Conservation (phyloP, 148 eudicot species). For the Rhododendron ovatum region DNA sequence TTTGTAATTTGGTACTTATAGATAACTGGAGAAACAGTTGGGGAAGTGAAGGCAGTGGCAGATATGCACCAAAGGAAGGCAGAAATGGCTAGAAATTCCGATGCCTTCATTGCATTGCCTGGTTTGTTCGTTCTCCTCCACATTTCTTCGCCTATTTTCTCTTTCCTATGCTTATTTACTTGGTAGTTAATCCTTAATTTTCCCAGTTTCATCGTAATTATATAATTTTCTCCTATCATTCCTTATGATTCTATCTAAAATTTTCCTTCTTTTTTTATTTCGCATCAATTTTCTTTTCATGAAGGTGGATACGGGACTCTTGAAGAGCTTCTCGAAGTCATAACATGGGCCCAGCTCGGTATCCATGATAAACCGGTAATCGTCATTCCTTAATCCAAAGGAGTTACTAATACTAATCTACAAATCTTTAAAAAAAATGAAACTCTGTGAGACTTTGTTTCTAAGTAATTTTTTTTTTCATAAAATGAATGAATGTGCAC, state of each 20-base stretch:
- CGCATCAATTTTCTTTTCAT: background rate
- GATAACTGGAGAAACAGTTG: conserved; percentile 36
- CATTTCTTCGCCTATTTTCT: background rate
- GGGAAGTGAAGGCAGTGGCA: conserved; percentile 32
- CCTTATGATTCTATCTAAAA: background rate
- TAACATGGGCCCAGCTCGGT: conserved; percentile 83
- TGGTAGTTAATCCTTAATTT: background rate
- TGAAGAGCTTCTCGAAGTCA: conserved; percentile 79
- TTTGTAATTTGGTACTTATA: background rate
- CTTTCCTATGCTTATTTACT: background rate
- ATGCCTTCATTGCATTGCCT: conserved; percentile 39
- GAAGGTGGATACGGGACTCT: conserved; percentile 85
- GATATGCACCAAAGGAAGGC: conserved; percentile 45
- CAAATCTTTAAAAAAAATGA: background rate
- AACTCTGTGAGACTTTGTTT: background rate
- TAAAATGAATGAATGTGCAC: background rate
- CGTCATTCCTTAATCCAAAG: background rate
- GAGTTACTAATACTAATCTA: background rate
- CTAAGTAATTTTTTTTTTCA: background rate
- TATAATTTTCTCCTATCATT: background rate
- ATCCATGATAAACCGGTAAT: conserved; percentile 80
- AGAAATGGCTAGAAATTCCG: conserved; percentile 38
- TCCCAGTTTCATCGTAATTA: too few relatives aligned
- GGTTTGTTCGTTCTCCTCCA: conserved; percentile 14
- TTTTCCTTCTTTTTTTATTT: too few relatives aligned